phyloP scores from a whole-genome alignment of 108 stramenopile species.

The Cyclotella atomus region DNA sequence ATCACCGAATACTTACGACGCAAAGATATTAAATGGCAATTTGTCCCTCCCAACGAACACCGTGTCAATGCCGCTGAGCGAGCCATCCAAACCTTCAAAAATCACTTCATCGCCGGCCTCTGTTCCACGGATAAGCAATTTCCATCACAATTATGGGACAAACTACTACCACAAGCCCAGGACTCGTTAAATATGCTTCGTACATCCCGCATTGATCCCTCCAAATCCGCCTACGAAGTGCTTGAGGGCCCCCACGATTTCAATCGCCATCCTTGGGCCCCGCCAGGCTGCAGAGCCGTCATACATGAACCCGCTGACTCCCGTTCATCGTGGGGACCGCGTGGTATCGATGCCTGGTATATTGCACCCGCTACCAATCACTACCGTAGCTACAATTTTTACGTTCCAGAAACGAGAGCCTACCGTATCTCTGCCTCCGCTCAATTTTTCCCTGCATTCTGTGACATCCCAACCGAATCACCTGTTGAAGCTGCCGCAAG shows the following conservation, averaged over 20 bases:
- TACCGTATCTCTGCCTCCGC: constrained; percentile 36
- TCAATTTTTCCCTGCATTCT: constrained; percentile 39
- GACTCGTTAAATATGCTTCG: constrained; percentile 44
- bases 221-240: constrained; percentile 20
- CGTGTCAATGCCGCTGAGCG: constrained; percentile 35
- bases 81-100: constrained; percentile 44
- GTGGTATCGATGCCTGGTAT: constrained; percentile 53
- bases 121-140: constrained; percentile 21
- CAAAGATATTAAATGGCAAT: background rate
- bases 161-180: constrained; percentile 32
- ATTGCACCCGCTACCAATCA: constrained; percentile 52
- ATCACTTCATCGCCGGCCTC: constrained; percentile 25
- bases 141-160: constrained; percentile 33
- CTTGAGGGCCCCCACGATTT: constrained; percentile 26
- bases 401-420: constrained; percentile 26
- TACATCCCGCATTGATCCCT: constrained; percentile 30
- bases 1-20: background rate
- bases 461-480: background rate
- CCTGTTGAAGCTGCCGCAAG: background rate
- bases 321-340: constrained; percentile 36
- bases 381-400: constrained; percentile 49
- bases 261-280: background rate
- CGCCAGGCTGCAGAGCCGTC: constrained; percentile 24
- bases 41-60: constrained; percentile 16
- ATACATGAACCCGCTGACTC: constrained; percentile 9